phyloP scores from a whole-genome alignment of 441 rosid genomes.

The Croton laevigatus region DNA sequence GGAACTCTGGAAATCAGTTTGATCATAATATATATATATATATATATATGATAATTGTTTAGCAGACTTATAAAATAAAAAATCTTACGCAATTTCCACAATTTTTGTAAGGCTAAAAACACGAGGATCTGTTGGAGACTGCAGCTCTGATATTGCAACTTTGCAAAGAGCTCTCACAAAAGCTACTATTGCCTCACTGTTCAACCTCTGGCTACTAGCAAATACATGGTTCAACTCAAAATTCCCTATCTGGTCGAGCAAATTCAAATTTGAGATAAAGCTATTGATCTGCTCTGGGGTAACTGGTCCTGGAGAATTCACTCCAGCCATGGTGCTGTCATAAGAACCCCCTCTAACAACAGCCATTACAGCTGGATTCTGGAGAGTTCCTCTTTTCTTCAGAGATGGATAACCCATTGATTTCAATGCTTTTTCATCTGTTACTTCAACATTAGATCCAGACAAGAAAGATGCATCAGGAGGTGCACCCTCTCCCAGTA shows the following conservation, averaged over 20 bases:
- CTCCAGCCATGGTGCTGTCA: slow-evolving; percentile 73
- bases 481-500: slow-evolving; percentile 96
- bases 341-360: slow-evolving; percentile 99
- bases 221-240: slow-evolving; percentile 93
- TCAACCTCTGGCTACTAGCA: slow-evolving; percentile 95
- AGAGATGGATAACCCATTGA: slow-evolving; percentile 59
- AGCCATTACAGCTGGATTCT: slow-evolving; percentile 96
- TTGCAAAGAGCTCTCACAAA: slow-evolving; percentile 96
- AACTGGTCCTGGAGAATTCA: slow-evolving; percentile 62
- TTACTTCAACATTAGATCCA: slow-evolving; percentile 62
- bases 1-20: background rate
- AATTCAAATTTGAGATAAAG: slow-evolving; percentile 89
- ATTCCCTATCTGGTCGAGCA: slow-evolving; percentile 95
- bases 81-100: slow-evolving; percentile 96
- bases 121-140: slow-evolving; percentile 97
- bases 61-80: background rate
- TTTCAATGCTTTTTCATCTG: slow-evolving; percentile 60
- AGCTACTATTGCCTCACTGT: slow-evolving; percentile 95
- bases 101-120: slow-evolving; percentile 97
- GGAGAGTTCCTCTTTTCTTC: slow-evolving; percentile 85
- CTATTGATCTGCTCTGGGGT: slow-evolving; percentile 73
- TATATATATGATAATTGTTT: background rate
- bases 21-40: background rate
- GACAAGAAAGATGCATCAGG: slow-evolving; percentile 83
- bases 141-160: slow-evolving; percentile 93